Evolutionary conservation across 495 filamentous ascomycete genomes (phyloP).

Genomic region (Podospora tetraspora): DNA sequence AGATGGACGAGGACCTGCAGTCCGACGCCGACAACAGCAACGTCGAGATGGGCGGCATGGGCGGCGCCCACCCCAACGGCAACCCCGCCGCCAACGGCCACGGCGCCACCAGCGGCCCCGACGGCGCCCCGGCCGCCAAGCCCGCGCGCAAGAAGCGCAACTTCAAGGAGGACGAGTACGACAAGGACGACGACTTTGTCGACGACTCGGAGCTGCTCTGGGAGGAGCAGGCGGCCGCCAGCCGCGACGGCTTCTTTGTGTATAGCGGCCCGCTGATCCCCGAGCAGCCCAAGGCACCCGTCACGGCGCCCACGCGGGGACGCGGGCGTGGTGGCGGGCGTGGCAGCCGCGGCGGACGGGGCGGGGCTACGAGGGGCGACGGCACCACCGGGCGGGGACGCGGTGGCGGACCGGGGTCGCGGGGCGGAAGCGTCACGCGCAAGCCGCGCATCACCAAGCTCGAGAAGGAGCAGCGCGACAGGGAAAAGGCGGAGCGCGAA

Average conservation of each 20-base stretch:
- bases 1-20: conserved; percentile 63
- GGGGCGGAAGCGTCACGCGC: conserved; percentile 68
- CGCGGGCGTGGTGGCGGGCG: conserved; percentile 63
- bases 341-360: conserved; percentile 53
- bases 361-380: conserved; percentile 38
- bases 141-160: conserved; percentile 63
- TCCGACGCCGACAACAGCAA: conserved; percentile 68
- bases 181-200: conserved; percentile 94
- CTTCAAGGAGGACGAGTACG: conserved; percentile 92
- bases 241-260: conserved; percentile 87
- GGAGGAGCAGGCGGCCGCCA: conserved; percentile 92
- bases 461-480: conserved; percentile 67
- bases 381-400: conserved; percentile 42
- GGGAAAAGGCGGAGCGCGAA: conserved; percentile 47
- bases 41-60: conserved; percentile 50
- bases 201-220: conserved; percentile 94
- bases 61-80: conserved; percentile 7
- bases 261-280: conserved; percentile 80
- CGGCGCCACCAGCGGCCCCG: conserved; percentile 57
- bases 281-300: conserved; percentile 80
- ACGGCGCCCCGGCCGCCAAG: conserved; percentile 52
- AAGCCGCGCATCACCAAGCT: conserved; percentile 80
- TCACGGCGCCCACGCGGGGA: conserved; percentile 67
- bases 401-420: conserved; percentile 67
- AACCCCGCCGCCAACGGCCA: conserved; percentile 28